These are phyloP conservation scores for Fusarium euwallaceae DNA, from an alignment of 2,329 filamentous ascomycete species.

Conservation along the genomic window DNA sequence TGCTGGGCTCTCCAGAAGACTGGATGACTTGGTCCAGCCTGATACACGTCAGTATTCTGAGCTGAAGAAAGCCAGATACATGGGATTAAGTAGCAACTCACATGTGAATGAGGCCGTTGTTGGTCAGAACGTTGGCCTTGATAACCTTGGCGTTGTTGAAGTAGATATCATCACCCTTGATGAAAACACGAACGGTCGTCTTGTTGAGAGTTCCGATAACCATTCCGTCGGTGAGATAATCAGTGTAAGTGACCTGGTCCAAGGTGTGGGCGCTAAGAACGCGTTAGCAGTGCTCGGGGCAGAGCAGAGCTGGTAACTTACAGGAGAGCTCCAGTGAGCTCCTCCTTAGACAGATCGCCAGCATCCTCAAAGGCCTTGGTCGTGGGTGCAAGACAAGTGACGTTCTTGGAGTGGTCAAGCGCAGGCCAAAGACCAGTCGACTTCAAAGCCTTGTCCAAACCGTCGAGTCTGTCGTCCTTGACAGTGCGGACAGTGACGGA, in stretches of 20 bases:
- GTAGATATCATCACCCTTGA: conserved; percentile 33
- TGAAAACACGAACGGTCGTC: conserved; percentile 22
- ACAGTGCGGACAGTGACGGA: conserved; percentile 25
- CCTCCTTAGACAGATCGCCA: conserved; percentile 26
- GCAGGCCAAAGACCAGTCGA: conserved; percentile 30
- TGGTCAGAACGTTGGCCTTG: conserved; percentile 37
- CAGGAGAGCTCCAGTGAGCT: conserved; percentile 24
- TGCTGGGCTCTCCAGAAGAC: conserved; percentile 5
- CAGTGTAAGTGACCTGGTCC: conserved; percentile 36
- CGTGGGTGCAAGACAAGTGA: conserved; percentile 41
- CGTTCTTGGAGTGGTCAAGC: conserved; percentile 32
- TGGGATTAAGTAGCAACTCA: not conserved
- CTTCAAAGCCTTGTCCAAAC: conserved; percentile 27
- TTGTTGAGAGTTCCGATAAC: conserved; percentile 33
- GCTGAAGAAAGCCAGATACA: no score
- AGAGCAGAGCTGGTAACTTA: not conserved
- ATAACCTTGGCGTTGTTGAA: conserved; percentile 44
- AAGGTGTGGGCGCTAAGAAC: conserved; percentile 32
- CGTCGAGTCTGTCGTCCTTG: conserved; percentile 20
- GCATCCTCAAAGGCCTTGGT: conserved; percentile 33
- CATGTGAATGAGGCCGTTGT: conserved; percentile 42
- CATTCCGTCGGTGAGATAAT: conserved; percentile 30
- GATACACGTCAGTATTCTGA: not conserved
- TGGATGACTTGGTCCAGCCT: conserved; percentile 17
- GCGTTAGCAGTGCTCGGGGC: not conserved